Evolutionary conservation across 306 rosid species (phyloP).

Genomic region (Pueraria montana): DNA sequence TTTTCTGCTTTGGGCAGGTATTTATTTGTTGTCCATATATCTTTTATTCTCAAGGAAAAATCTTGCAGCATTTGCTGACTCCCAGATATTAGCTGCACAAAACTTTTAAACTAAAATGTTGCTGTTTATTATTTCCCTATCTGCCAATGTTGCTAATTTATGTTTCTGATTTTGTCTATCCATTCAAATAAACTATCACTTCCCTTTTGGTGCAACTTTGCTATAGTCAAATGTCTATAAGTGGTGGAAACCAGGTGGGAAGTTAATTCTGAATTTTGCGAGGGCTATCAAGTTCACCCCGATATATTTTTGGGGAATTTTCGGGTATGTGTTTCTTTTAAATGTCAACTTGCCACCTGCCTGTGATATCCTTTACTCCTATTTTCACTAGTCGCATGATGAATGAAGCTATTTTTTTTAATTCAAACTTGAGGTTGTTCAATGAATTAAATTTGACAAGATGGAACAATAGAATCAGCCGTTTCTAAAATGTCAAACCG

Average conservation of each 20-base stretch:
- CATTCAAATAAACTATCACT: conserved; percentile 38
- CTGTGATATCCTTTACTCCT: conserved; percentile 19
- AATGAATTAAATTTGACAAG: conserved; percentile 17
- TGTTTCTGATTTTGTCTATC: conserved; percentile 4
- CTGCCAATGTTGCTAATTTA: conserved; percentile 22
- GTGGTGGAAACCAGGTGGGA: conserved; percentile 97
- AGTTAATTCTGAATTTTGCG: conserved; percentile 72
- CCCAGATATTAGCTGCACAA: conserved; percentile 12
- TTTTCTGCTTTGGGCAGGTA: conserved; percentile 98
- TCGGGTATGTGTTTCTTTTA: conserved; percentile 68
- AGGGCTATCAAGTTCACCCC: conserved; percentile 93
- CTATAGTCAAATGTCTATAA: conserved; percentile 77
- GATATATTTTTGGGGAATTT: conserved; percentile 86
- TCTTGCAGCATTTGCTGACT: conserved; percentile 41
- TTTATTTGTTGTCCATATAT: not conserved
- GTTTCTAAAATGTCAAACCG: conserved; percentile 21
- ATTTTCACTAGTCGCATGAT: conserved; percentile 6
- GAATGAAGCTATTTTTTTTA: not conserved
- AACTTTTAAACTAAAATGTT: conserved; percentile 5
- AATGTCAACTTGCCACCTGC: conserved; percentile 12
- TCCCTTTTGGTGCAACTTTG: conserved; percentile 41
- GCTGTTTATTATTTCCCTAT: conserved; percentile 13
- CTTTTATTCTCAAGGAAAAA: not conserved
- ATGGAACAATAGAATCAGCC: conserved; percentile 24
- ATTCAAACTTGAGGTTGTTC: conserved; percentile 15